These are phyloP conservation scores for Auricularia cornea DNA, from an alignment of 768 basidiomycete genomes.

Conservation along the genomic window DNA sequence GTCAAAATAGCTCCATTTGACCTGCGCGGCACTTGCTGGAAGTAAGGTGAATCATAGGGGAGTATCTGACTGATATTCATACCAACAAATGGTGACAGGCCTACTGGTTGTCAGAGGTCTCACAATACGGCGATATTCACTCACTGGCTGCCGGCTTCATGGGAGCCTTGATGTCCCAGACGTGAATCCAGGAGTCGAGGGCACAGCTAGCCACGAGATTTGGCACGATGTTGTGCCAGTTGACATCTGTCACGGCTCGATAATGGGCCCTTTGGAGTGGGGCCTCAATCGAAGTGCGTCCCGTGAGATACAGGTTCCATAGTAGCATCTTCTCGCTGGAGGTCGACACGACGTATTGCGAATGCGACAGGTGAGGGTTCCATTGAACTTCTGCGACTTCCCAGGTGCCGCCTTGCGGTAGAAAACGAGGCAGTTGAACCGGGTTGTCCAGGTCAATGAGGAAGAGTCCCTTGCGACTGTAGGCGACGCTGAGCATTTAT, in stretches of 20 bases:
- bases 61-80: constrained; percentile 11
- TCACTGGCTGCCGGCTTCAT: constrained; percentile 64
- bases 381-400: constrained; percentile 90
- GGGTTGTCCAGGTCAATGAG: constrained; percentile 91
- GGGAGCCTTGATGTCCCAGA: constrained; percentile 78
- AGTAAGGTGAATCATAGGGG: neutral
- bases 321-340: constrained; percentile 90
- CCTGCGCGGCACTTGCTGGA: constrained; percentile 81
- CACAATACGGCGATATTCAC: constrained; percentile 3
- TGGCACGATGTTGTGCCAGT: constrained; percentile 86
- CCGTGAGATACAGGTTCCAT: constrained; percentile 79
- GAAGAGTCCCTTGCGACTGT: constrained; percentile 73
- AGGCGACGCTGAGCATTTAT: constrained; percentile 22
- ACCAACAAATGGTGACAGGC: constrained; percentile 55
- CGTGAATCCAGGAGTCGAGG: constrained; percentile 91
- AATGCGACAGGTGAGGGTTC: constrained; percentile 73
- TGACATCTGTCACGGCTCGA: constrained; percentile 94
- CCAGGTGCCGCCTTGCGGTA: constrained; percentile 96
- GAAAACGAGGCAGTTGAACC: constrained; percentile 78
- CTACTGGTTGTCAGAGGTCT: constrained; percentile 14
- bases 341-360: constrained; percentile 80
- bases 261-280: constrained; percentile 84
- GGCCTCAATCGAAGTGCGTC: constrained; percentile 67
- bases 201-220: constrained; percentile 83
- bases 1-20: constrained; percentile 93